Evolutionary conservation across 352 stramenopile species (phyloP), one percentile per base, ranked within the genome.

Genomic region (Phytopythium ostracodes): DNA sequence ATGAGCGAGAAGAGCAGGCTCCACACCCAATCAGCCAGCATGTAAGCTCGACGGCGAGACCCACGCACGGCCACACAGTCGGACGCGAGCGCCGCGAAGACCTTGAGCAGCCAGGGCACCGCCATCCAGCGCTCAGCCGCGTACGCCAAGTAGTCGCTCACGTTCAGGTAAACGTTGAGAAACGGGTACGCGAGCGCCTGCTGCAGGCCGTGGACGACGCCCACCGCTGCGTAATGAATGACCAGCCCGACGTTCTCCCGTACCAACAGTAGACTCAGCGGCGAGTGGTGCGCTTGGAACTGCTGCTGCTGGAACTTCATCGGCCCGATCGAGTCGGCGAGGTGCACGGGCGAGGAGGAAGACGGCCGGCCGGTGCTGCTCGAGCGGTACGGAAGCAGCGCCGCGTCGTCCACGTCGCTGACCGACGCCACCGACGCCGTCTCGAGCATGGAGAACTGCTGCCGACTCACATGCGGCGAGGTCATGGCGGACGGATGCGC

Each of bases 111-210:
- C 75, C 81, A 92, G 0, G 80, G 79, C 29, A 92, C 36, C 33
- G 79, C 65, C 17, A 92, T 68, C 64, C 81, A 76, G 7, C 72
- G 51, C 56, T 89, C 77, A 0, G 76, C 79, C 11, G 79, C 65
- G 40, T 77, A 71, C 11, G 79, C 79, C 38, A 81, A 67, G 56
- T 87, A 88, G 60, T 87, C 79, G 38, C 77, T 70, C 76, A 89
- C 84, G 67, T 91, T 89, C 27, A 91, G 65, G 62, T 88, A 89
- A 25, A 83, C 75, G 53, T 88, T 89, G 62, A 92, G 65, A 51
- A 87, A 88, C 43, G 83, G 80, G 35, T 92, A 92, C 52, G 77
- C 44, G 17, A 87, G 31, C 24, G 75, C 64, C 62, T 86, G 77
- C 33, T 88, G 68, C 11, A 90, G 66, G n/a, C 71, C 83, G 27